phyloP scores from a whole-genome alignment of 2,329 filamentous ascomycete genomes.

The Cryphonectria nitschkei region DNA sequence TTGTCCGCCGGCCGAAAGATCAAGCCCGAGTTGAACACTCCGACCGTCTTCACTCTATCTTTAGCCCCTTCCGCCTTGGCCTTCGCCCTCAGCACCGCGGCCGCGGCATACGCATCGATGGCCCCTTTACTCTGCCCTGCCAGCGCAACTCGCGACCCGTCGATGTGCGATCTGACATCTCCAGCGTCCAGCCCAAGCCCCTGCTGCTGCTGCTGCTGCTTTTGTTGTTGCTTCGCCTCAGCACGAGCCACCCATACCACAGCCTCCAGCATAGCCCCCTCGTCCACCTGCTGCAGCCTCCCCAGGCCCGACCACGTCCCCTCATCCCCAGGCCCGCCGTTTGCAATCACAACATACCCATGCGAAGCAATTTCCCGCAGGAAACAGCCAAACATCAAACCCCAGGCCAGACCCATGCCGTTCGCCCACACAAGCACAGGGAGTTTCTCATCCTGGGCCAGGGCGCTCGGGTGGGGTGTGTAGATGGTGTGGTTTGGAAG shows the following conservation, averaged over 20 bases:
- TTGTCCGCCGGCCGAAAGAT: neutral
- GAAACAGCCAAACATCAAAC: constrained; percentile 14
- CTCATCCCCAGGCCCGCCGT: constrained; percentile 8
- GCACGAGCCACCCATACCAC: constrained; percentile 6
- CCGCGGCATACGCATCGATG: constrained; percentile 13
- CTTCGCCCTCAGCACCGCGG: neutral
- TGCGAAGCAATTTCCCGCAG: constrained; percentile 17
- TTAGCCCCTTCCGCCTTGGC: neutral
- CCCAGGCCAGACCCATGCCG: constrained; percentile 15
- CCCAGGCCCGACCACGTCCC: neutral
- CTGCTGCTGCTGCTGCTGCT: neutral
- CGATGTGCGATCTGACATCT: constrained; percentile 5
- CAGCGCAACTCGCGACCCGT: constrained; percentile 10
- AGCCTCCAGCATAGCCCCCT: constrained; percentile 10
- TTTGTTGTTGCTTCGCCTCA: neutral
- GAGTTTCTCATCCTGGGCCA: constrained; percentile 1
- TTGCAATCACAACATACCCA: constrained; percentile 13
- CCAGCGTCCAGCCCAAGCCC: neutral
- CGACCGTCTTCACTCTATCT: constrained; percentile 3
- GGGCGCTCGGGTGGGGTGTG: constrained; percentile 13
- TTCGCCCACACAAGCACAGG: constrained; percentile 18
- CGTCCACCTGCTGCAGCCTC: constrained; percentile 17
- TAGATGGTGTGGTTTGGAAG: constrained; percentile 17
- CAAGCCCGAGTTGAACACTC: constrained; percentile 12
- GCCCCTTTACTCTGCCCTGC: constrained; percentile 12